Evolutionary conservation across 2,329 filamentous ascomycete species (phyloP), one percentile per base, ranked within the genome.

Genomic region (Acrodontium crateriforme): DNA sequence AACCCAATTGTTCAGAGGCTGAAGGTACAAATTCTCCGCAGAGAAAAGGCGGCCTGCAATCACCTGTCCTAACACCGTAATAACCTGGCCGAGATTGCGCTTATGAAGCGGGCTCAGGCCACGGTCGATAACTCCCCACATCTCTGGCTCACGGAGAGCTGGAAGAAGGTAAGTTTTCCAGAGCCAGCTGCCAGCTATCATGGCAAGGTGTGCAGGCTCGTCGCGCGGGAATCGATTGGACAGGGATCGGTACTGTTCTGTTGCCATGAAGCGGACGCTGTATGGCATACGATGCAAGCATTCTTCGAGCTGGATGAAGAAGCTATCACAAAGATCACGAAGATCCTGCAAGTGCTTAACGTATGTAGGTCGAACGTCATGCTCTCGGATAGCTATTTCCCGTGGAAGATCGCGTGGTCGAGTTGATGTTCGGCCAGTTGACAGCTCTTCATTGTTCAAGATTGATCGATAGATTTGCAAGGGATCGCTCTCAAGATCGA

Each of bases 371-470:
- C 87, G 73, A 1, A 89, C 95, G 55, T 98, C 89, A 1, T 78
- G 78, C 47, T 98, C 89, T 42, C 85, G 78, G 52, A 98, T 94
- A n/a, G 89, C 89, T 42, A 91, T 68, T 51, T 98, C 89, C 37
- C 85, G 73, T 1, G 83, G 78, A 18, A 98, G 77, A 41, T 94
- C 84, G 9, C 82, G 72, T 18, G 75, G 79, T 37, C 89, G 71
- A 27, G 70, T 71, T 51, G 85, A 93, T 12, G 82, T 74, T 39
- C 74, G 73, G 4, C 89, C 89, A 0, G 89, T 98, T 11, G 83
- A 76, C 14, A 98, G 71, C 56, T 98, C 89, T 54, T 95, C 87
- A 45, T 98, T 93, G 59, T 91, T 95, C 58, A 98, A 91, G 9
- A 83, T 77, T 4, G 84, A 89, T 22, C 81, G 74, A 56, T 98